A percentile compares a stretch with the other conserved stretches of the same genome.
Evolutionary conservation across 768 basidiomycete species (phyloP).

Genomic region (Infundibulicybe gibba): DNA sequence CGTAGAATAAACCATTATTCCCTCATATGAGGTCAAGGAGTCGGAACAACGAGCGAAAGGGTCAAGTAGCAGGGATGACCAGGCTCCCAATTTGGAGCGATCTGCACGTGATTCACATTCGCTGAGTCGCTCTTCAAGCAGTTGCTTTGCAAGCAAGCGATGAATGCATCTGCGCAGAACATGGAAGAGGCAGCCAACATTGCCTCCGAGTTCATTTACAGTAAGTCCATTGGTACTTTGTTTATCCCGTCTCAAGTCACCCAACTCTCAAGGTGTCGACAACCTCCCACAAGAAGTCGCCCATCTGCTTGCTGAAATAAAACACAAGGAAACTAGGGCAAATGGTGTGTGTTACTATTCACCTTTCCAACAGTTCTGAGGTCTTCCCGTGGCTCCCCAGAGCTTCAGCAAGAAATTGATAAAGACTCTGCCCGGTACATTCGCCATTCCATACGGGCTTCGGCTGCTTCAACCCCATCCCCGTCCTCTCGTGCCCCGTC

Average conservation of each 20-base stretch:
- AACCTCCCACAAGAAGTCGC: constrained; percentile 52
- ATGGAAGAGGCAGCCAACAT: constrained; percentile 52
- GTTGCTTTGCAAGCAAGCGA: no score
- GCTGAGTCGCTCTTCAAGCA: no score
- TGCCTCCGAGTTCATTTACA: constrained; percentile 55
- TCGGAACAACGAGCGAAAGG: no score
- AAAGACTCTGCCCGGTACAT: constrained; percentile 47
- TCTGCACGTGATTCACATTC: no score
- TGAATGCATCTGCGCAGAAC: constrained; percentile 32
- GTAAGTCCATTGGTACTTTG: constrained; percentile 21
- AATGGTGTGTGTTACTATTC: constrained; percentile 28
- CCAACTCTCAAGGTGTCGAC: constrained; percentile 37
- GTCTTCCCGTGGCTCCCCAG: constrained; percentile 18
- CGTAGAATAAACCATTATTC: no score
- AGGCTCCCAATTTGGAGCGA: no score
- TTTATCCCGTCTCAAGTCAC: neutral
- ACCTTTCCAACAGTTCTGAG: neutral
- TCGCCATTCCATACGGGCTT: constrained; percentile 36
- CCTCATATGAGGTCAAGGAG: no score
- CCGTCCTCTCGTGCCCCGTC: constrained; percentile 30
- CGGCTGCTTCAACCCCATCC: constrained; percentile 17
- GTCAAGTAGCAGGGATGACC: no score
- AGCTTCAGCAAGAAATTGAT: constrained; percentile 48
- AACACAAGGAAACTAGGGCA: constrained; percentile 36
- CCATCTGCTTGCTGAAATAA: constrained; percentile 51